A percentile compares a stretch with the other conserved stretches of the same genome.
Conservation (phyloP, 495 filamentous ascomycete genomes). For the Aspergillus bertholletiae region DNA sequence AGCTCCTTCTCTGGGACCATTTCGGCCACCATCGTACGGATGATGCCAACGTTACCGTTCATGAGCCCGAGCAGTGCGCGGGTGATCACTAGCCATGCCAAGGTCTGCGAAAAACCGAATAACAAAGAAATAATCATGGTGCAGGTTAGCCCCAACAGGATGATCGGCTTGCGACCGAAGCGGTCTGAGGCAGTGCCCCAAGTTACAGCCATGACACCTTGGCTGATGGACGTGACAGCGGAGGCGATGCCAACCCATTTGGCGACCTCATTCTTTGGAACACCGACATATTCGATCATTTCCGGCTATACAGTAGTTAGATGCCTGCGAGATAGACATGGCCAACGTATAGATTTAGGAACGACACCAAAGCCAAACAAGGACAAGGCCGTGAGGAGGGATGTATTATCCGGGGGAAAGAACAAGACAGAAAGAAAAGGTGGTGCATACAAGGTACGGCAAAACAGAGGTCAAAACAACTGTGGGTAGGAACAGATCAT, state of each 20-base stretch:
- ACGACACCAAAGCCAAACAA: background rate
- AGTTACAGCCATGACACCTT: slow-evolving; percentile 67
- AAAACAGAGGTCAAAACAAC: slow-evolving; percentile 80
- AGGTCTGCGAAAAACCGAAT: slow-evolving; percentile 73
- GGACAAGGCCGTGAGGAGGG: background rate
- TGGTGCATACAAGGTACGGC: slow-evolving; percentile 65
- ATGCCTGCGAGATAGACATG: background rate
- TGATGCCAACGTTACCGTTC: slow-evolving; percentile 78
- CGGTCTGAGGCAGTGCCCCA: slow-evolving; percentile 79
- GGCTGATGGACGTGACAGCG: slow-evolving; percentile 68
- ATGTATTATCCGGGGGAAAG: no score
- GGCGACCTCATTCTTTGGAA: slow-evolving; percentile 68
- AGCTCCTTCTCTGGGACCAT: slow-evolving; percentile 79
- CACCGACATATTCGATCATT: slow-evolving; percentile 77
- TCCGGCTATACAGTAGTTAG: slow-evolving; percentile 50
- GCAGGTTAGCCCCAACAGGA: slow-evolving; percentile 63
- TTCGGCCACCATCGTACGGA: slow-evolving; percentile 79
- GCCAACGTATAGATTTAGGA: background rate
- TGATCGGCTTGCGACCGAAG: slow-evolving; percentile 71
- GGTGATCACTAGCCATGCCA: slow-evolving; percentile 67
- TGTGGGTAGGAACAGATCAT: slow-evolving; percentile 7
- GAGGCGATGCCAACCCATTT: slow-evolving; percentile 74
- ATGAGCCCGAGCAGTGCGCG: slow-evolving; percentile 65
- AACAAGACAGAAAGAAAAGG: background rate
- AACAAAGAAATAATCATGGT: slow-evolving; percentile 71